These are phyloP conservation scores for Rhizophagus sp. DNA, from an alignment of 192 early-diverging fungal species.

Conservation along the genomic window DNA sequence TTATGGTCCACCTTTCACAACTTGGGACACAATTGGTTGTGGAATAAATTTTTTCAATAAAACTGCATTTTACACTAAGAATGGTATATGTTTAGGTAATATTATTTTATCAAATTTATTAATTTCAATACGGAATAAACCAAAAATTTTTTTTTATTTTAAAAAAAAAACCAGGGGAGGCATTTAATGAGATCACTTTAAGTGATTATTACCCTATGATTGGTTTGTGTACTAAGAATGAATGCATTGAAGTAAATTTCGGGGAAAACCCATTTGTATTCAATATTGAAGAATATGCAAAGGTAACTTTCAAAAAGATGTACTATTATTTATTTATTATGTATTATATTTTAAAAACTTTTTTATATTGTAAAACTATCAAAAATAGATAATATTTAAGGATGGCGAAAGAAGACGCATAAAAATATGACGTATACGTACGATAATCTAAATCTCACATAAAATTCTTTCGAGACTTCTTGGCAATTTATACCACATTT, in stretches of 20 bases:
- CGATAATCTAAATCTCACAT: too few species aligned
- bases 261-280: not conserved
- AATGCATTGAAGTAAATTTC: not conserved
- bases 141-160: not conserved
- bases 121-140: too few species aligned
- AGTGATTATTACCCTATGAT: not conserved
- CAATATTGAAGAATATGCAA: not conserved
- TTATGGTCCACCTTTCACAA: constrained; percentile 82
- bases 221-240: not conserved
- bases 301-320: not conserved
- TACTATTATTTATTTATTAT: too few species aligned
- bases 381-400: too few species aligned
- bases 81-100: constrained; percentile 66
- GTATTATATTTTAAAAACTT: too few species aligned
- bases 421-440: too few species aligned
- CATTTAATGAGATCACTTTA: not conserved
- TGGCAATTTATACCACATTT: too few species aligned
- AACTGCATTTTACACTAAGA: constrained; percentile 85
- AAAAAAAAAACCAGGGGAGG: not conserved
- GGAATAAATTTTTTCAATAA: constrained; percentile 72
- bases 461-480: too few species aligned
- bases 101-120: not conserved
- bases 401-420: too few species aligned
- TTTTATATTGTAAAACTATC: too few species aligned
- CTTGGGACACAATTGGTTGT: constrained; percentile 88